phyloP scores from a whole-genome alignment of 2,329 filamentous ascomycete genomes.

The Botryotinia narcissicola region DNA sequence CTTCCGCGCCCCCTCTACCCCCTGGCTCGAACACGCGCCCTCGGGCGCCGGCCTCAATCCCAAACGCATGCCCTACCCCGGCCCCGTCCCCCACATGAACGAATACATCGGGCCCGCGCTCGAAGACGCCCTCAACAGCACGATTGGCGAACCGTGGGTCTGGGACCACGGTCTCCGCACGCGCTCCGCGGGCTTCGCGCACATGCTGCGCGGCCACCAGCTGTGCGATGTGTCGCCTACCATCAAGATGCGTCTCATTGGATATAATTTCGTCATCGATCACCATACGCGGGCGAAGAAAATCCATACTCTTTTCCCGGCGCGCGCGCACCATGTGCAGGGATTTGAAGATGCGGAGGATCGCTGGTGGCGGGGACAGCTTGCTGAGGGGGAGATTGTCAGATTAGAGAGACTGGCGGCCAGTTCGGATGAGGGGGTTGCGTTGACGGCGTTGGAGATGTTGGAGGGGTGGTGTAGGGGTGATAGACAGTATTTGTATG shows the following conservation, averaged over 20 bases:
- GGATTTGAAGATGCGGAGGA: background rate
- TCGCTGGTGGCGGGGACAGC: background rate
- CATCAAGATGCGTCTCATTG: accelerated
- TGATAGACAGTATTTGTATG: background rate
- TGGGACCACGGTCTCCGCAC: background rate
- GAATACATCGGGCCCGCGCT: background rate
- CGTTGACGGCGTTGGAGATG: accelerated
- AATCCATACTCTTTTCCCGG: background rate
- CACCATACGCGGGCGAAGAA: background rate
- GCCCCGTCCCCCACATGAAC: background rate
- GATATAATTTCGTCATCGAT: no score
- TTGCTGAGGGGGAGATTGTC: background rate
- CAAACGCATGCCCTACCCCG: background rate
- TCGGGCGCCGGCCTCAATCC: background rate
- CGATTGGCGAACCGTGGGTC: background rate
- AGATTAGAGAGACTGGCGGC: background rate
- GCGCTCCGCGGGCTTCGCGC: background rate
- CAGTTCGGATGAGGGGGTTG: background rate
- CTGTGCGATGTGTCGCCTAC: background rate
- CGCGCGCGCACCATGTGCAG: accelerated
- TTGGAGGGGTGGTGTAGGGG: background rate
- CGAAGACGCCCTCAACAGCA: background rate
- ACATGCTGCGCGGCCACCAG: background rate
- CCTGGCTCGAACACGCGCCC: background rate
- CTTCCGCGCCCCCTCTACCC: background rate